Conservation (phyloP, 1,139 yeast species). For the Candida gigantensis region DNA sequence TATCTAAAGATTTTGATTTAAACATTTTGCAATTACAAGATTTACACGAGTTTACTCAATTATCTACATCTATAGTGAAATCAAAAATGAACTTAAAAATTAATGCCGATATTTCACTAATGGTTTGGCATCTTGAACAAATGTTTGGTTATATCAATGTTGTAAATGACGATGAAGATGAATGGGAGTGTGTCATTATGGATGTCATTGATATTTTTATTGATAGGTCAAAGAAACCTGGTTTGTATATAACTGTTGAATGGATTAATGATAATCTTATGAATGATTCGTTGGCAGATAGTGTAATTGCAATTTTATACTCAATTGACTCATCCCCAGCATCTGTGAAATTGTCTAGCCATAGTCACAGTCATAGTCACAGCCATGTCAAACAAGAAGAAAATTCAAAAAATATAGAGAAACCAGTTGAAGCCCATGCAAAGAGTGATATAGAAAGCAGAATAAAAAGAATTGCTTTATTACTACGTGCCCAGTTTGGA, state of each 20-base stretch:
- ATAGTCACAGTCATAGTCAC: conserved; percentile 51
- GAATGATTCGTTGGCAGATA: conserved; percentile 93
- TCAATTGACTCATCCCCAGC: conserved; percentile 96
- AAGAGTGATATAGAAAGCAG: conserved; percentile 50
- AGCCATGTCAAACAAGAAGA: conserved; percentile 16
- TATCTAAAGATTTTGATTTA: conserved; percentile 87
- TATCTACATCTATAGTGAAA: conserved; percentile 81
- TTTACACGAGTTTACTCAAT: conserved; percentile 83
- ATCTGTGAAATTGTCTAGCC: conserved; percentile 81
- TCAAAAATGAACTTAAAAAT: conserved; percentile 79
- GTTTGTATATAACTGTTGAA: conserved; percentile 63
- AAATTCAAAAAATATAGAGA: conserved; percentile 5
- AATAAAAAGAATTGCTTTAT: conserved; percentile 59
- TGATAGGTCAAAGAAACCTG: conserved; percentile 42
- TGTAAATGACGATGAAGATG: conserved; percentile 60
- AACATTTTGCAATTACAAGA: conserved; percentile 82
- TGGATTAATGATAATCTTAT: conserved; percentile 86
- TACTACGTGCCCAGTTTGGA: conserved; percentile 87
- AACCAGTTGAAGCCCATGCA: conserved; percentile 26
- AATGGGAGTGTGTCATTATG: conserved; percentile 52
- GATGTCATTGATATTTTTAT: conserved; percentile 47
- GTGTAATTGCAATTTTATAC: conserved; percentile 83
- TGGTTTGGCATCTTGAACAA: conserved; percentile 88
- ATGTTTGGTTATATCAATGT: conserved; percentile 90
- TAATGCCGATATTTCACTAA: conserved; percentile 76